These are phyloP conservation scores for Blastobotrys chiropterorum DNA, from an alignment of 805 yeast species.

Conservation along the genomic window DNA sequence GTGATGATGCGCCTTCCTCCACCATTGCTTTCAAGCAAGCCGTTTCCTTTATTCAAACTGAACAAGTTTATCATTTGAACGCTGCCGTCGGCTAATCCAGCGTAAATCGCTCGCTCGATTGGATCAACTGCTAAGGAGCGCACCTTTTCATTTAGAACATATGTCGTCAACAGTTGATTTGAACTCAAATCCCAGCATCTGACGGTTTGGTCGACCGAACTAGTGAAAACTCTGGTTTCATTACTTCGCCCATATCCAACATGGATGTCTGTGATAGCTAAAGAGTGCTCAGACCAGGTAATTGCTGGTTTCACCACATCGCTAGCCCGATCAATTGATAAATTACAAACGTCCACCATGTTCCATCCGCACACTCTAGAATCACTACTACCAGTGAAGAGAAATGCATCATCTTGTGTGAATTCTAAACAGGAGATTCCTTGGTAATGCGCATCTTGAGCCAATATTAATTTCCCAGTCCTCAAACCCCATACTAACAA, in stretches of 20 bases:
- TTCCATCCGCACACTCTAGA: conserved; percentile 75
- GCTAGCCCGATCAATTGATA: conserved; percentile 31
- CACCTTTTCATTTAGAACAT: conserved; percentile 57
- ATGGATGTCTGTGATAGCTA: conserved; percentile 45
- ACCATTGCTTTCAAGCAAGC: conserved; percentile 51
- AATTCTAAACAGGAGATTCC: conserved; percentile 54
- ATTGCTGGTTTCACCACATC: conserved; percentile 21
- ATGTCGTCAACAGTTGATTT: conserved; percentile 53
- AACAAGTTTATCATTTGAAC: conserved; percentile 51
- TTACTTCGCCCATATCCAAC: conserved; percentile 46
- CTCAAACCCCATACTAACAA: conserved; percentile 78
- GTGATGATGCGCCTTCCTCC: conserved; percentile 49
- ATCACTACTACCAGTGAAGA: conserved; percentile 76
- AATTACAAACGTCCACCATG: conserved; percentile 49
- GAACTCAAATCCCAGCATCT: conserved; percentile 56
- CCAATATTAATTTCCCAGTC: conserved; percentile 68
- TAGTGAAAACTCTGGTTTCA: conserved; percentile 61
- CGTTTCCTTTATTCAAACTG: conserved; percentile 32
- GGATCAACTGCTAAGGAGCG: conserved; percentile 64
- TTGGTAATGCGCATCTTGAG: conserved; percentile 82
- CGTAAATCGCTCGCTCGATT: conserved; percentile 66
- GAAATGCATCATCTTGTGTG: conserved; percentile 54
- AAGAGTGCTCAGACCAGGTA: conserved; percentile 33
- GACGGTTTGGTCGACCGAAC: conserved; percentile 68
- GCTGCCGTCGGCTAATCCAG: conserved; percentile 60